A percentile compares a stretch with the other conserved stretches of the same genome.
These are phyloP conservation scores for Fusarium tricinctum DNA, from an alignment of 2,329 filamentous ascomycete species.

Conservation along the genomic window DNA sequence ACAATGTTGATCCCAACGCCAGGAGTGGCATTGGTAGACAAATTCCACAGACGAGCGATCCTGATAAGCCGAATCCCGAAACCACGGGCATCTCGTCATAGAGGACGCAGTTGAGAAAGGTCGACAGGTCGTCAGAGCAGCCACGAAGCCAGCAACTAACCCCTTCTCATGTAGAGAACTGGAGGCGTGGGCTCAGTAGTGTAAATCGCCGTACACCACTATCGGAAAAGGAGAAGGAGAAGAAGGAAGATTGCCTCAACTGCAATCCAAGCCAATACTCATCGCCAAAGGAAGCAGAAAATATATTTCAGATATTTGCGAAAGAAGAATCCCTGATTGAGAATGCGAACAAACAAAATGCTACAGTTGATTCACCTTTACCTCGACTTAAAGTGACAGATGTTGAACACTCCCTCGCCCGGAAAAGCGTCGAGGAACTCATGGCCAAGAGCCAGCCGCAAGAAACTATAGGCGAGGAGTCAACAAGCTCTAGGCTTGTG, in stretches of 20 bases:
- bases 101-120: slow-evolving; percentile 47
- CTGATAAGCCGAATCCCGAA: slow-evolving; percentile 16
- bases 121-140: slow-evolving; percentile 39
- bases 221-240: slow-evolving; percentile 22
- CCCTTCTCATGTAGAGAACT: slow-evolving; percentile 35
- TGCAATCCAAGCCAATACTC: slow-evolving; percentile 42
- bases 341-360: slow-evolving; percentile 5
- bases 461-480: slow-evolving; percentile 9
- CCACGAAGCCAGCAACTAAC: slow-evolving; percentile 24
- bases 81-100: slow-evolving; percentile 36
- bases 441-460: slow-evolving; percentile 21
- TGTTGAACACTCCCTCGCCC: slow-evolving; percentile 50
- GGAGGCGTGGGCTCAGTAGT: slow-evolving; percentile 46
- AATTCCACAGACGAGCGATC: slow-evolving; percentile 5
- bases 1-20: background rate
- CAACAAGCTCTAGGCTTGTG: slow-evolving; percentile 2
- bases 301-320: slow-evolving; percentile 2
- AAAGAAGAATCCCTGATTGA: slow-evolving; percentile 11
- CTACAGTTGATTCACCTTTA: slow-evolving; percentile 21
- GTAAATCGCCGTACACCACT: slow-evolving; percentile 30
- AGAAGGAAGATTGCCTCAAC: slow-evolving; percentile 40
- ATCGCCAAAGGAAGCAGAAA: slow-evolving; percentile 21
- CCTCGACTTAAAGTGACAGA: slow-evolving; percentile 48
- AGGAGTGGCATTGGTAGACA: background rate
- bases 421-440: slow-evolving; percentile 40